Evolutionary conservation across 2,329 filamentous ascomycete genomes (phyloP), one percentile per base, ranked within the genome.

Genomic region (Diaporthe sp.): DNA sequence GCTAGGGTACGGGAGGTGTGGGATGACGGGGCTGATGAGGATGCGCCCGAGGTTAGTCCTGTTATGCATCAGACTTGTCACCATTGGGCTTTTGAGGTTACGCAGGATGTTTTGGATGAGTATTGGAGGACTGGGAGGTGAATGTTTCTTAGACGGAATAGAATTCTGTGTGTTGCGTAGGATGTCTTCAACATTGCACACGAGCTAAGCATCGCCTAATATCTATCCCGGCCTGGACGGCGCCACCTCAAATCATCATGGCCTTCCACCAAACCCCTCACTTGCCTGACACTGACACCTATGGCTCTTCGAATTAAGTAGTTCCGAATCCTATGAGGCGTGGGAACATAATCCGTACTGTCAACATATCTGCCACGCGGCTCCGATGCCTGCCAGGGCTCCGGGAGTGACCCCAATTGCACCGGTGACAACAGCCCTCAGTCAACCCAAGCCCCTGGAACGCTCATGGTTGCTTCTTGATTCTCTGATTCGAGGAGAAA

Each of bases 61-160:
- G 88, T 89, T 1, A 86, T 90, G 79, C 88, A 90, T 81, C 88
- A 90, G 83, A 90, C 88, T 8, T 90, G 88, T 77, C 87, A 89
- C 79, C 88, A 91, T 78, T 90, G 88, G 89, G 88, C 86, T 0
- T 89, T 85, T 80, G 87, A 89, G 79, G 85, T 89, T 4, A 82
- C 86, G 51, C 88, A 90, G 80, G 84, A 86, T 73, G 84, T 85
- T 71, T 76, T 90, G 76, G 88, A 90, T 81, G 82, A 82, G 60
- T 88, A 85, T 63, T 90, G 87, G 88, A 77, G 55, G 22, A 79
- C 80, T 37, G 75, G 76, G 13, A 77, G 72, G 20, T 80, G 71
- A 31, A 1, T 34, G 17, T 8, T 55, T 13, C 0, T 1, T 53
- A 44, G 15, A 17, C 17, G 42, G 42, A 2, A 44, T 20, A 49